phyloP scores from a whole-genome alignment of 345 rosid species.

The Citrus trifoliata region DNA sequence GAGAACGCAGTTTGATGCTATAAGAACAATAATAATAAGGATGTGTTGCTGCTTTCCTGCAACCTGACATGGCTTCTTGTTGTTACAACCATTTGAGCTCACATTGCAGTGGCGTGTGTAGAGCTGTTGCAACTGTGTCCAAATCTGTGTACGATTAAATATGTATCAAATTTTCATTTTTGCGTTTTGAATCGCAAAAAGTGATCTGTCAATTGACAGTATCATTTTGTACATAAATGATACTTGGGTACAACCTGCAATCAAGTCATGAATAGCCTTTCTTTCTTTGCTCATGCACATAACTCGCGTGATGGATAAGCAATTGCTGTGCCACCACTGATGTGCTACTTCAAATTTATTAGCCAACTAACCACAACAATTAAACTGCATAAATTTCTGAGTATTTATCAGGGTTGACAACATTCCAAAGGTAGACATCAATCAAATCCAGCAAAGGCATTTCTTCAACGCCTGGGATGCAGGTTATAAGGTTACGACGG shows the following conservation, averaged over 20 bases:
- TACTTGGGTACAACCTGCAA: not conserved
- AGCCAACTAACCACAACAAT: not conserved
- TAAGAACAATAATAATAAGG: constrained; percentile 5
- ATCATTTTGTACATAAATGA: constrained; percentile 26
- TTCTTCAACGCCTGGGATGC: not conserved
- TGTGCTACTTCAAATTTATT: not conserved
- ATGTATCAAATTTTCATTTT: constrained; percentile 6
- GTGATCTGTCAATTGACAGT: not conserved
- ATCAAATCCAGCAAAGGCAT: not conserved
- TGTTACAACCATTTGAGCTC: constrained; percentile 23
- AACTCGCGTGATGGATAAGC: not conserved
- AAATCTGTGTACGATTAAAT: constrained; percentile 4
- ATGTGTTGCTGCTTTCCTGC: constrained; percentile 15
- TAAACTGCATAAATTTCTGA: not conserved
- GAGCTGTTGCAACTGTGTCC: constrained; percentile 28
- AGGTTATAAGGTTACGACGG: too few relatives aligned
- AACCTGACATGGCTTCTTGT: constrained; percentile 16
- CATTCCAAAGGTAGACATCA: not conserved
- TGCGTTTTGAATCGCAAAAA: not conserved
- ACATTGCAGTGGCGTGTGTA: constrained; percentile 29
- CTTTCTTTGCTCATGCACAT: not conserved
- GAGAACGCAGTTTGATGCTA: not conserved
- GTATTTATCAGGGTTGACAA: not conserved
- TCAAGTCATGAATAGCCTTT: not conserved
- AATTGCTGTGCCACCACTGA: not conserved